Percentiles rank a stretch among this genome's conserved stretches.
These are phyloP conservation scores for Imleria badia DNA, from an alignment of 768 basidiomycete species.

Conservation along the genomic window DNA sequence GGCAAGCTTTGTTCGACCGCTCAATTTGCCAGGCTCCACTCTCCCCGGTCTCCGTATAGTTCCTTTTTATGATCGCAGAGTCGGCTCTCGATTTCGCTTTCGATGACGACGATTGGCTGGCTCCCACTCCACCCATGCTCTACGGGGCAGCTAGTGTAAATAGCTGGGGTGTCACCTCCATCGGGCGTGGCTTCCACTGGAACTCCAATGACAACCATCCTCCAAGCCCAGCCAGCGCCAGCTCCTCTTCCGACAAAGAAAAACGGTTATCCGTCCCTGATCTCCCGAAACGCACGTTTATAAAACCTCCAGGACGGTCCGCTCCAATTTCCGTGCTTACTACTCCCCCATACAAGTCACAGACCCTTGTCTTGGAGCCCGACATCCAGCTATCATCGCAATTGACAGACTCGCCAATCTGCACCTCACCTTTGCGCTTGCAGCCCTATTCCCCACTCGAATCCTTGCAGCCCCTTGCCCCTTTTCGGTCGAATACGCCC, in stretches of 20 bases:
- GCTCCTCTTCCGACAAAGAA: conserved; percentile 7
- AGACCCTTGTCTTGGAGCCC: conserved; percentile 21
- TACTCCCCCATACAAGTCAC: conserved; percentile 28
- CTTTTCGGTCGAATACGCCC: conserved; percentile 18
- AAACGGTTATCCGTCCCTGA: conserved; percentile 14
- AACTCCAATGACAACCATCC: conserved; percentile 41
- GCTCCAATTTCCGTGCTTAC: conserved; percentile 15
- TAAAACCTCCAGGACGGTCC: conserved; percentile 12
- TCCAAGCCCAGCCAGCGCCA: conserved; percentile 3
- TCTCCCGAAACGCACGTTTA: conserved; percentile 3
- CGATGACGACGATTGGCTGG: conserved; percentile 71
- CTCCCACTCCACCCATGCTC: conserved; percentile 48
- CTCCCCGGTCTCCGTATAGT: background rate
- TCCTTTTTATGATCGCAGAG: conserved; percentile 53
- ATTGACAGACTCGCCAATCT: conserved; percentile 31
- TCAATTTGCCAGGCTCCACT: background rate
- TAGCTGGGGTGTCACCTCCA: conserved; percentile 84
- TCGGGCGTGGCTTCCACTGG: conserved; percentile 84
- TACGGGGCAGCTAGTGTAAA: conserved; percentile 67
- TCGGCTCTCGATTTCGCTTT: conserved; percentile 59
- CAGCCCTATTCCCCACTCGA: conserved; percentile 33
- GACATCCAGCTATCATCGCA: conserved; percentile 29
- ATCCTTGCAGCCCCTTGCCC: conserved; percentile 18
- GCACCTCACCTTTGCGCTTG: conserved; percentile 33
- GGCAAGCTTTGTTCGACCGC: background rate